Evolutionary conservation across 1,284 basidiomycete species (phyloP).

Genomic region (Fistulinella cinereoalba): DNA sequence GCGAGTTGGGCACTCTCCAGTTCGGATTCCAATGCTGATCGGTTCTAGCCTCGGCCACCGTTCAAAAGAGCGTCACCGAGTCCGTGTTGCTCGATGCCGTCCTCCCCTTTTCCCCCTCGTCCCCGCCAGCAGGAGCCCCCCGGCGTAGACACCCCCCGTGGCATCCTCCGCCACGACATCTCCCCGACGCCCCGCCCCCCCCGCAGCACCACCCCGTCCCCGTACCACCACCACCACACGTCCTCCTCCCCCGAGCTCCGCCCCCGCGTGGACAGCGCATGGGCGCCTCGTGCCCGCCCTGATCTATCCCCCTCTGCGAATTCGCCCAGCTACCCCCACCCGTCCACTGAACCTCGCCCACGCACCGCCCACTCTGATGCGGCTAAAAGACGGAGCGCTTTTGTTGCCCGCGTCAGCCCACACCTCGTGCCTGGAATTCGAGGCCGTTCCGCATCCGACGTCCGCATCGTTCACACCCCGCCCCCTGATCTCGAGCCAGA

Average conservation of each 20-base stretch:
- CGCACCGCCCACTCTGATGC: slow-evolving; percentile 9
- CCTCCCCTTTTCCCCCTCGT: slow-evolving; percentile 21
- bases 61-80: neutral
- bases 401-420: slow-evolving; percentile 12
- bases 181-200: slow-evolving; percentile 8
- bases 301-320: slow-evolving; percentile 7
- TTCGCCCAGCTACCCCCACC: neutral
- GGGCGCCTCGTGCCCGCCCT: slow-evolving; percentile 22
- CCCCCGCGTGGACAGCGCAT: slow-evolving; percentile 20
- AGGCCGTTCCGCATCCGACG: slow-evolving; percentile 27
- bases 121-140: slow-evolving; percentile 7
- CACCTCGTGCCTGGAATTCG: slow-evolving; percentile 16
- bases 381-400: slow-evolving; percentile 7
- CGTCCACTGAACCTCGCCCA: slow-evolving; percentile 13
- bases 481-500: slow-evolving; percentile 30
- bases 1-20: neutral
- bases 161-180: slow-evolving; percentile 19
- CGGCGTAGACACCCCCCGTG: slow-evolving; percentile 8
- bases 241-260: slow-evolving; percentile 27
- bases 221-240: slow-evolving; percentile 23
- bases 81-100: slow-evolving; percentile 15
- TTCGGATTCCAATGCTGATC: slow-evolving; percentile 19
- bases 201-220: slow-evolving; percentile 10
- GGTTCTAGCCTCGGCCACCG: slow-evolving; percentile 4
- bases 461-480: slow-evolving; percentile 19